These are phyloP conservation scores for Trichosporon inkin DNA, from an alignment of 1,284 basidiomycete species.

Conservation along the genomic window DNA sequence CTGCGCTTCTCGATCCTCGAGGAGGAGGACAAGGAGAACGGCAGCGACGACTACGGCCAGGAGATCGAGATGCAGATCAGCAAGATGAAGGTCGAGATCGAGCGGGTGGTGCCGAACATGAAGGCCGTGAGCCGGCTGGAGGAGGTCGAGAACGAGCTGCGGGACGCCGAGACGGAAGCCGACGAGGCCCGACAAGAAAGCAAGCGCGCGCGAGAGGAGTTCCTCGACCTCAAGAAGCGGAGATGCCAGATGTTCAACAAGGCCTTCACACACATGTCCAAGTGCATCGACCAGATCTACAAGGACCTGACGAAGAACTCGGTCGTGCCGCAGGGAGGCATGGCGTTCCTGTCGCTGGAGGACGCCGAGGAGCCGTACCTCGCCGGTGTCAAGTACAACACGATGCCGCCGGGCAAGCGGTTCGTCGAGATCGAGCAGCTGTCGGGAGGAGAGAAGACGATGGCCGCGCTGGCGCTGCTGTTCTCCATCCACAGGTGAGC, in stretches of 20 bases:
- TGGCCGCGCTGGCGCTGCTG: slow-evolving; percentile 88
- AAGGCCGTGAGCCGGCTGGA: slow-evolving; percentile 93
- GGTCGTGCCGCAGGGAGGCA: slow-evolving; percentile 86
- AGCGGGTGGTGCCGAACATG: slow-evolving; percentile 92
- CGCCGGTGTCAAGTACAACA: slow-evolving; percentile 95
- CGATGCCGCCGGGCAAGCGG: slow-evolving; percentile 98
- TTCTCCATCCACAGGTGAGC: slow-evolving; percentile 90
- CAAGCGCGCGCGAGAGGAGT: slow-evolving; percentile 81
- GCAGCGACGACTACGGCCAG: slow-evolving; percentile 62
- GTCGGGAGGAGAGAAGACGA: slow-evolving; percentile 97
- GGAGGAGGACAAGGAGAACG: slow-evolving; percentile 78
- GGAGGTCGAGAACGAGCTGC: slow-evolving; percentile 70
- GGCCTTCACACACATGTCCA: slow-evolving; percentile 93
- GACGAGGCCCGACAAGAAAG: slow-evolving; percentile 66
- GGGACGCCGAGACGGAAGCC: slow-evolving; percentile 57
- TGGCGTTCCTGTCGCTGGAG: slow-evolving; percentile 92
- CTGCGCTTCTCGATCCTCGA: slow-evolving; percentile 77
- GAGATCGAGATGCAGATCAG: slow-evolving; percentile 73
- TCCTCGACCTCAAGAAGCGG: slow-evolving; percentile 78
- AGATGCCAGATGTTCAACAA: slow-evolving; percentile 91
- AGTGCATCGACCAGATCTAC: slow-evolving; percentile 90
- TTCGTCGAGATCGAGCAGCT: slow-evolving; percentile 99
- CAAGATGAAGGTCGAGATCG: slow-evolving; percentile 75
- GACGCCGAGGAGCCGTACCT: slow-evolving; percentile 97
- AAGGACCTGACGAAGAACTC: slow-evolving; percentile 96